phyloP scores from a whole-genome alignment of 768 basidiomycete genomes.

The Saitozyma sp. region DNA sequence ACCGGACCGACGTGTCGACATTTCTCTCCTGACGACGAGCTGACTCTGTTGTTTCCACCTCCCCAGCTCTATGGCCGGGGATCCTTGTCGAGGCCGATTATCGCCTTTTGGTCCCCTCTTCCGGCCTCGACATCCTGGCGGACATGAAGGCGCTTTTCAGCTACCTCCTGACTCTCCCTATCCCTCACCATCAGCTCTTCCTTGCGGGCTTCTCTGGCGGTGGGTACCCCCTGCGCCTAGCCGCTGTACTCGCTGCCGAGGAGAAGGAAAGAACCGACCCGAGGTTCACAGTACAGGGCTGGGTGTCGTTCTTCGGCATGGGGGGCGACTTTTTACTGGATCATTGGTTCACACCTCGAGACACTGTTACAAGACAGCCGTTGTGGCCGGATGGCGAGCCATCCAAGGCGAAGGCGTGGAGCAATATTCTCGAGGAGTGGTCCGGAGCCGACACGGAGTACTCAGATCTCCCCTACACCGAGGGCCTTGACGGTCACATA shows the following conservation, averaged over 20 bases:
- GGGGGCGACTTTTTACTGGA: constrained; percentile 14
- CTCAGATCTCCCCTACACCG: background rate
- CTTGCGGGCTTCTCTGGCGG: constrained; percentile 15
- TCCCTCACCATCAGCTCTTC: constrained; percentile 8
- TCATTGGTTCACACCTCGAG: constrained; percentile 5
- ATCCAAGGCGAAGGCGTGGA: background rate
- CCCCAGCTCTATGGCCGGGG: constrained; percentile 2
- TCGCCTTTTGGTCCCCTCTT: constrained; percentile 12
- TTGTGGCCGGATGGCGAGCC: background rate
- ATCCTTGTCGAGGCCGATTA: constrained; percentile 10
- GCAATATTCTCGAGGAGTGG: background rate
- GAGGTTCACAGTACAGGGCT: constrained; percentile 1
- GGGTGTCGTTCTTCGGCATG: constrained; percentile 10
- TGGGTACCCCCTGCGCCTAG: constrained; percentile 11
- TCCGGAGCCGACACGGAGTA: background rate
- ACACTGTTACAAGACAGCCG: background rate
- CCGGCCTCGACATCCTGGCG: constrained; percentile 5
- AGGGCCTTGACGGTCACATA: background rate
- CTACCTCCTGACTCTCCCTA: constrained; percentile 1
- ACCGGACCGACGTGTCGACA: too few species aligned
- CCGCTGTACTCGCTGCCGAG: constrained; percentile 2
- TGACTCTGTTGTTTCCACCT: too few species aligned
- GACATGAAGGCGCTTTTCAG: constrained; percentile 9
- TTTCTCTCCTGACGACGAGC: too few species aligned
- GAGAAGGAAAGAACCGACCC: background rate